Conservation (phyloP, 1,284 basidiomycete genomes). For the Apiotrichum veenhuisii region DNA sequence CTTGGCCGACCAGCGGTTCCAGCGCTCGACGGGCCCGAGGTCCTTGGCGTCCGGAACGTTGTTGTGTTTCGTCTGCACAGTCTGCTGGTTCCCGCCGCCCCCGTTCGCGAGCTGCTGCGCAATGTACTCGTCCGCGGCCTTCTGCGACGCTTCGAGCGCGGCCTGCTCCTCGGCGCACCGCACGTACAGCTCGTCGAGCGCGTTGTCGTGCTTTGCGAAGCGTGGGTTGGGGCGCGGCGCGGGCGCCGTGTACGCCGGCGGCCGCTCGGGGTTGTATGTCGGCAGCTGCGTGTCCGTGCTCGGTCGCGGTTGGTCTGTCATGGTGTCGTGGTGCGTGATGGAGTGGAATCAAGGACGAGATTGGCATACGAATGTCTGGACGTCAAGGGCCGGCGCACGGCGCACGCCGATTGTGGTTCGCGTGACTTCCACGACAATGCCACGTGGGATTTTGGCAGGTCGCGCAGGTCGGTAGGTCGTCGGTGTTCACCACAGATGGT, state of each 20-base stretch:
- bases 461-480: too few species aligned
- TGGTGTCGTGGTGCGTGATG: too few species aligned
- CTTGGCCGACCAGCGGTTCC: slow-evolving; percentile 7
- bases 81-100: neutral
- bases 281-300: neutral
- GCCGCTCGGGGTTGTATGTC: neutral
- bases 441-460: too few species aligned
- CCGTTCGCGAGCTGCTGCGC: neutral
- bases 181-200: neutral
- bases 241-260: neutral
- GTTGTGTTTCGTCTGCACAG: neutral
- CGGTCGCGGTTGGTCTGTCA: neutral
- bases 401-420: too few species aligned
- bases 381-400: too few species aligned
- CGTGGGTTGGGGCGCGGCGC: neutral
- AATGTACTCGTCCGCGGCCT: neutral
- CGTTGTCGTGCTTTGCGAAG: slow-evolving; percentile 2
- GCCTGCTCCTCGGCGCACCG: neutral
- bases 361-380: too few species aligned
- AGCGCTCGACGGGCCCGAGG: neutral
- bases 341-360: too few species aligned
- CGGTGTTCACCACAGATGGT: too few species aligned
- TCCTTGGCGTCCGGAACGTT: neutral
- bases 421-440: too few species aligned
- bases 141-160: neutral